phyloP scores from a whole-genome alignment of 2,329 filamentous ascomycete species.

The Fusarium sp. region DNA sequence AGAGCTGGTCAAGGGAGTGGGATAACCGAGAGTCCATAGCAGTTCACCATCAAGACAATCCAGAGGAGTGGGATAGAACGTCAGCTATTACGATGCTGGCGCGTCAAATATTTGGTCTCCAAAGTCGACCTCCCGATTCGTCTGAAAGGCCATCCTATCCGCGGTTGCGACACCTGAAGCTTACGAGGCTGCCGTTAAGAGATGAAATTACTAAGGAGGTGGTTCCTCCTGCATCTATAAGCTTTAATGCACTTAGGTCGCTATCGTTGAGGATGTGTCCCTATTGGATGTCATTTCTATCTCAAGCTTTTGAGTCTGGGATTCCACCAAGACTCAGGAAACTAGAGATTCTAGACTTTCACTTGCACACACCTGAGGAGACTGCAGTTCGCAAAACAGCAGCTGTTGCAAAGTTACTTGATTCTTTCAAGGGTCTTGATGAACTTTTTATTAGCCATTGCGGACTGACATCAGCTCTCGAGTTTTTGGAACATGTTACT shows the following conservation, averaged over 20 bases:
- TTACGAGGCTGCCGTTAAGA: neutral
- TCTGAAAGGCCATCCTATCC: fast-evolving
- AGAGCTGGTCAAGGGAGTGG: constrained; percentile 1
- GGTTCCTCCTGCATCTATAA: neutral
- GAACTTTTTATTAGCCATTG: neutral
- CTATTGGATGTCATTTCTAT: neutral
- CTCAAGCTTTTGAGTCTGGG: fast-evolving
- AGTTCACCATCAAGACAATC: fast-evolving
- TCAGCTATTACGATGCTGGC: neutral
- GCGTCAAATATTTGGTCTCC: neutral
- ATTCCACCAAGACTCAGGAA: neutral
- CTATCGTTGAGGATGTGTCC: constrained; percentile 3
- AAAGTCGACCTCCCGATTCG: fast-evolving
- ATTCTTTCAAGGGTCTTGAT: neutral
- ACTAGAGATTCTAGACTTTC: constrained; percentile 2
- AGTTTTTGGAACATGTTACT: constrained; percentile 1
- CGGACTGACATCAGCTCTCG: neutral
- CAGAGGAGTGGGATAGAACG: neutral
- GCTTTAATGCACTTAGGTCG: fast-evolving
- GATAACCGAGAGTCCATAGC: constrained; percentile 2
- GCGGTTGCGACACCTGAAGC: neutral
- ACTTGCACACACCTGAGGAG: neutral
- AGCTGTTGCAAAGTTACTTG: fast-evolving
- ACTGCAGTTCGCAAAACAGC: neutral
- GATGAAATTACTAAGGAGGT: neutral